Conservation (phyloP, 2,329 filamentous ascomycete genomes). For the Metarhizium anisopliae region DNA sequence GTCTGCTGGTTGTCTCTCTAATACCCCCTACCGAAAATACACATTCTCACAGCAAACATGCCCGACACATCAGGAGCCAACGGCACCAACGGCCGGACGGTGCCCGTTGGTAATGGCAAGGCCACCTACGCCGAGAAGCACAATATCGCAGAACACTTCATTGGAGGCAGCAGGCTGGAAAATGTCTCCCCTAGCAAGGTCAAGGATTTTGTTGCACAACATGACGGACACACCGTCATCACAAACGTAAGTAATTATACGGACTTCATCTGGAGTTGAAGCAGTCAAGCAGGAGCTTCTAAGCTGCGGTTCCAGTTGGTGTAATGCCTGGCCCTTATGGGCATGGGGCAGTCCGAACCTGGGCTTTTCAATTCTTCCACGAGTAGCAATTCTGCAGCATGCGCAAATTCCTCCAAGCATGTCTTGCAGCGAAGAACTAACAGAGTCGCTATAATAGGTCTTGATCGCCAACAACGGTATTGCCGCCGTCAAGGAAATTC, state of each 20-base stretch:
- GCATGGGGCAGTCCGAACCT: too few species aligned
- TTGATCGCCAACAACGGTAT: conserved; percentile 99
- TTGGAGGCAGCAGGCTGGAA: conserved; percentile 82
- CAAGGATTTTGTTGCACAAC: conserved; percentile 86
- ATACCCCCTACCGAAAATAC: neutral
- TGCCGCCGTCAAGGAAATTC: conserved; percentile 97
- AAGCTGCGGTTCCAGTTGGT: too few species aligned
- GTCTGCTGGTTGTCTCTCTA: neutral
- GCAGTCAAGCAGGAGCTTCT: neutral
- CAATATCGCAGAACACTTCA: conserved; percentile 85
- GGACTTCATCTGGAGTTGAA: too few species aligned
- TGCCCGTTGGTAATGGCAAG: conserved; percentile 47
- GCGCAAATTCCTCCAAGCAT: neutral
- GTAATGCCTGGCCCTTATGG: too few species aligned
- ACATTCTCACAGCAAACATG: conserved; percentile 28
- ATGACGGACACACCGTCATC: conserved; percentile 96
- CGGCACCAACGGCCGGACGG: conserved; percentile 37
- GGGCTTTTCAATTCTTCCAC: too few species aligned
- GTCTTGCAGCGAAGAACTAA: neutral
- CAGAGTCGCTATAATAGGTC: conserved; percentile 47
- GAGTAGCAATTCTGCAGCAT: too few species aligned
- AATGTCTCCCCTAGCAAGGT: conserved; percentile 77
- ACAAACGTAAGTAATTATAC: conserved; percentile 64
- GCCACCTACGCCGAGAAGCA: conserved; percentile 70
- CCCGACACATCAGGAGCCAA: conserved; percentile 32